Percentiles rank a stretch among this genome's conserved stretches.
phyloP scores from a whole-genome alignment of 176 grass and related monocot species.

The Paspalum vaginatum region DNA sequence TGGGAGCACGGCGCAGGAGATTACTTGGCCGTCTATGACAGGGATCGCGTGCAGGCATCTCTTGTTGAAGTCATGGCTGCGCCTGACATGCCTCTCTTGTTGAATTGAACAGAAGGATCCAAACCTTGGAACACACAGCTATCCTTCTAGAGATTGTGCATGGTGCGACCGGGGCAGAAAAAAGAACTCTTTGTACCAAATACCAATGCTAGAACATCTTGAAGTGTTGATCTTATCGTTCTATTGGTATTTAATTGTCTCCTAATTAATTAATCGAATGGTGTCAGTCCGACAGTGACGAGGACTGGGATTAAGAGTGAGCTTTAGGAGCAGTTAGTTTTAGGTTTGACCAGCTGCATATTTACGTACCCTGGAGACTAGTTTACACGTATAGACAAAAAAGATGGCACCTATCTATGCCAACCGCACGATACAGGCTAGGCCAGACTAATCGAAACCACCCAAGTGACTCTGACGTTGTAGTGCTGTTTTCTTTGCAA shows the following conservation, averaged over 20 bases:
- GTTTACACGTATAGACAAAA: neutral
- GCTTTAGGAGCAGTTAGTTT: neutral
- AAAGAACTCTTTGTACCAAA: neutral
- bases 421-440: neutral
- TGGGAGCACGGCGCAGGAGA: neutral
- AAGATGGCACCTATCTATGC: neutral
- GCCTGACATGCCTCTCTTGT: slow-evolving; percentile 12
- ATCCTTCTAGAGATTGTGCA: slow-evolving; percentile 13
- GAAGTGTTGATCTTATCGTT: slow-evolving; percentile 17
- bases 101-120: slow-evolving; percentile 32
- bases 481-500: too few relatives aligned
- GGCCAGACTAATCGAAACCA: neutral
- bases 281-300: slow-evolving; percentile 1
- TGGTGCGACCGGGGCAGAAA: neutral
- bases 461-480: neutral
- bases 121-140: neutral
- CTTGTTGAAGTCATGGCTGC: neutral
- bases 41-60: slow-evolving; percentile 37
- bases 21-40: slow-evolving; percentile 16
- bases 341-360: slow-evolving; percentile 36
- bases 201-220: neutral
- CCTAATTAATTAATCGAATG: neutral
- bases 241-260: neutral
- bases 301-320: neutral
- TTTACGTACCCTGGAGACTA: neutral